phyloP scores from a whole-genome alignment of 2,329 filamentous ascomycete genomes.

The Ramichloridium luteum region DNA sequence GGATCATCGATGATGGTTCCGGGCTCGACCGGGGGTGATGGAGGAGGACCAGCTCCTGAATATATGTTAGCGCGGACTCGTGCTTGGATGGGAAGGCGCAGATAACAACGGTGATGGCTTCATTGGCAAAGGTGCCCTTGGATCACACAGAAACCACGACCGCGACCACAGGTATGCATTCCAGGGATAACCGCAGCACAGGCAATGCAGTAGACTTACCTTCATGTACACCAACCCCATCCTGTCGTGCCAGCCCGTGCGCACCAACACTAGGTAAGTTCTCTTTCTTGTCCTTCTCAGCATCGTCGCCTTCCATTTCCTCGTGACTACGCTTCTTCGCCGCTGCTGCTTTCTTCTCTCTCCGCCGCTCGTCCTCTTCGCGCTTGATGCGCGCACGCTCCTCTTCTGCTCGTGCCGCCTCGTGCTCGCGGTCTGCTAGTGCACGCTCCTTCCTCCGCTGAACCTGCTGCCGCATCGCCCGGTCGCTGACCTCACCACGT shows the following conservation, averaged over 20 bases:
- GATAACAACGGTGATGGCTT: neutral
- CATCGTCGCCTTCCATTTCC: constrained; percentile 30
- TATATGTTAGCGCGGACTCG: constrained; percentile 1
- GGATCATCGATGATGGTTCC: constrained; percentile 27
- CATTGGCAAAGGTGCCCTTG: neutral
- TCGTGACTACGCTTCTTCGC: constrained; percentile 20
- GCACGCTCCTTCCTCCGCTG: constrained; percentile 50
- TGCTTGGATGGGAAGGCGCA: too few relatives aligned
- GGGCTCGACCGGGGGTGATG: constrained; percentile 21
- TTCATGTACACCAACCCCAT: constrained; percentile 48
- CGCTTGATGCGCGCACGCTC: constrained; percentile 25
- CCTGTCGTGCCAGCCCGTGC: constrained; percentile 51
- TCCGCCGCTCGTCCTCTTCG: constrained; percentile 19
- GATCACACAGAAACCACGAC: constrained; percentile 2
- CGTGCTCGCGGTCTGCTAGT: constrained; percentile 41
- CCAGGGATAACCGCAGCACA: neutral
- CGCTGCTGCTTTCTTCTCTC: constrained; percentile 19
- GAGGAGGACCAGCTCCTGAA: constrained; percentile 19
- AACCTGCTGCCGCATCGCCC: constrained; percentile 59
- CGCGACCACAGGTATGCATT: too few relatives aligned
- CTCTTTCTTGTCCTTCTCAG: constrained; percentile 64
- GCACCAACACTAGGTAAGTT: constrained; percentile 45
- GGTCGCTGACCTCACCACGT: constrained; percentile 56
- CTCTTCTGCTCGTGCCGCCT: constrained; percentile 39
- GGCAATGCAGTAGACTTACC: constrained; percentile 32